Percentiles rank a stretch among this genome's conserved stretches.
Conservation (phyloP, 73 alveolate genomes). For the Symbiodinium pilosum region DNA sequence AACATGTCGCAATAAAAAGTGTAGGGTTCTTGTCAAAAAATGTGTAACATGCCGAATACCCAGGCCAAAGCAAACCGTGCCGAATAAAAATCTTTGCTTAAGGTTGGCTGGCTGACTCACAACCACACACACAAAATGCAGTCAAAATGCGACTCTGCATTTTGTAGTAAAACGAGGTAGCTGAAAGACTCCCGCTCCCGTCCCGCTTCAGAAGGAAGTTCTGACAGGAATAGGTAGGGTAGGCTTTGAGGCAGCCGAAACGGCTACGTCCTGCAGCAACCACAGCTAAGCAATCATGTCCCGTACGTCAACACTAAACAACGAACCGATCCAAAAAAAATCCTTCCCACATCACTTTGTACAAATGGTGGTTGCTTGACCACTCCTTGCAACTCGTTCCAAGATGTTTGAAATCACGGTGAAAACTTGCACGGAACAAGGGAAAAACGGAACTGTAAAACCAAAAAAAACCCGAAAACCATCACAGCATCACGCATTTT, state of each 20-base stretch:
- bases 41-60: no score
- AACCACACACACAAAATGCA: neutral
- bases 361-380: neutral
- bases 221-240: constrained; percentile 20
- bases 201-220: constrained; percentile 17
- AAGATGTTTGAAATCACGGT: neutral
- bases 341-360: neutral
- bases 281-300: neutral
- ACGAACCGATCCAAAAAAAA: neutral
- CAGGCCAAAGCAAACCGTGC: no score
- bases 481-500: no score
- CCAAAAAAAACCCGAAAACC: no score
- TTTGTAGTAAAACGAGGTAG: neutral
- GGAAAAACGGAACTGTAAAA: no score
- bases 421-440: neutral
- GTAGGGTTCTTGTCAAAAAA: no score
- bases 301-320: neutral
- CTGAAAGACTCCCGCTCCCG: neutral
- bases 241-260: constrained; percentile 11
- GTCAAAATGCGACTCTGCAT: neutral
- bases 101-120: no score
- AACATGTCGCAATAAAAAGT: no score
- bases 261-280: constrained; percentile 1
- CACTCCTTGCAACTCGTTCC: neutral
- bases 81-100: no score